Evolutionary conservation across 352 stramenopile species (phyloP), one percentile per base, ranked within the genome.

Genomic region (Globisporangium middletonii): DNA sequence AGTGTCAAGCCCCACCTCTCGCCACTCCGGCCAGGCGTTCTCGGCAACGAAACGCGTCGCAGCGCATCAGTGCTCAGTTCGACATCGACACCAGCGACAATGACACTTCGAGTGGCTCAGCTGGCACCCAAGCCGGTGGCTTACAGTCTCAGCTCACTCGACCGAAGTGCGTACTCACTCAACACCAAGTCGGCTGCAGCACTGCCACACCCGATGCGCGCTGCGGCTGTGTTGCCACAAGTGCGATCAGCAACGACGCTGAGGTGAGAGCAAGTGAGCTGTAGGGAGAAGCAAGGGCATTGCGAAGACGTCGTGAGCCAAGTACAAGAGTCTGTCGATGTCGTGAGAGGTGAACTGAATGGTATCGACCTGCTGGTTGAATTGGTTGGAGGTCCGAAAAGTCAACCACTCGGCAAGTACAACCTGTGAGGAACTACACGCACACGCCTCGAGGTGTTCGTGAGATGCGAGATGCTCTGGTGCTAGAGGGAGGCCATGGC

Each of bases 131-230:
- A 55, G n/a, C 54, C 60, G 0, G 41, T 66, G 16, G 60, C 60
- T 0, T 66, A 66, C 55, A 66, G 60, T n/a, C 53, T 66, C 35
- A 66, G 60, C 23, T 28, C 48, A 1, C 30, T 66, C 19, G 52
- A 60, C 23, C 59, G 26, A 15, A 28, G 18, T 30, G 46, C 12
- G 15, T 51, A 64, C 35, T 45, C 53, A 8, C 45, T 27, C 28
- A 16, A 42, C 19, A 50, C 33, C 41, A 57, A 57, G 44, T 52
- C 50, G 4, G 53, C 42, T 33, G 28, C 30, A 19, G 33, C 50
- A 5, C 35, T 53, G 9, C 51, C 30, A 3, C 30, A 28, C 2
- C 51, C 45, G 11, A 19, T 18, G 4, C 52, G 45, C 19, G 23
- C 18, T 26, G 19, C 19, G 3, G 19, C 28, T 3, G 35, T 30